Evolutionary conservation across 2,329 filamentous ascomycete species (phyloP).

Genomic region (Penicillium sp.): DNA sequence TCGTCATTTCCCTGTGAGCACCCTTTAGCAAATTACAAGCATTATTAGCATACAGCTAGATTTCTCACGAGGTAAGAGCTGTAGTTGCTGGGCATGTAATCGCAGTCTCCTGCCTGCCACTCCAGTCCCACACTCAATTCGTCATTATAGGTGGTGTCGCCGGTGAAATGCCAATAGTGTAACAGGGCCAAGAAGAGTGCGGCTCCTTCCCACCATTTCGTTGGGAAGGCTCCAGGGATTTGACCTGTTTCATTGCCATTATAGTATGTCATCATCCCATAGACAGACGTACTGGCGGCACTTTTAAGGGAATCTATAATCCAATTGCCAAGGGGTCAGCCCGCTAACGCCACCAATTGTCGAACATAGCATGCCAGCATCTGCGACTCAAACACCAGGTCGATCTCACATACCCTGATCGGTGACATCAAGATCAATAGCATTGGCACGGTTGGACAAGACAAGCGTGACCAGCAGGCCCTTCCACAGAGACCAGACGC

Average conservation of each 20-base stretch:
- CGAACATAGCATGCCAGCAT: no score
- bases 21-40: background rate
- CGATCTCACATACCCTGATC: slow-evolving; percentile 23
- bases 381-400: no score
- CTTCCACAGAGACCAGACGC: background rate
- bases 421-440: slow-evolving; percentile 29
- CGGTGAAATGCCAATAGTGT: slow-evolving; percentile 68
- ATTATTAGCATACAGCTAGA: no score
- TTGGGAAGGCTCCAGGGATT: slow-evolving; percentile 58
- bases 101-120: slow-evolving; percentile 32
- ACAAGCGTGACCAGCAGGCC: slow-evolving; percentile 4
- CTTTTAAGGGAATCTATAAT: slow-evolving; percentile 42
- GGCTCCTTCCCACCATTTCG: slow-evolving; percentile 74
- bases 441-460: slow-evolving; percentile 3
- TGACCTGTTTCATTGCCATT: slow-evolving; percentile 51
- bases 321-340: background rate
- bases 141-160: slow-evolving; percentile 62
- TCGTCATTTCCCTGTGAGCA: slow-evolving; percentile 62
- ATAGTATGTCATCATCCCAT: slow-evolving; percentile 54
- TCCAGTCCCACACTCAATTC: slow-evolving; percentile 47
- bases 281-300: slow-evolving; percentile 43
- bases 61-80: slow-evolving; percentile 27
- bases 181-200: slow-evolving; percentile 67
- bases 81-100: slow-evolving; percentile 39
- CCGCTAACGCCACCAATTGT: background rate